These are phyloP conservation scores for Diaporthe citrichinensis DNA, from an alignment of 2,329 filamentous ascomycete genomes.

Conservation along the genomic window DNA sequence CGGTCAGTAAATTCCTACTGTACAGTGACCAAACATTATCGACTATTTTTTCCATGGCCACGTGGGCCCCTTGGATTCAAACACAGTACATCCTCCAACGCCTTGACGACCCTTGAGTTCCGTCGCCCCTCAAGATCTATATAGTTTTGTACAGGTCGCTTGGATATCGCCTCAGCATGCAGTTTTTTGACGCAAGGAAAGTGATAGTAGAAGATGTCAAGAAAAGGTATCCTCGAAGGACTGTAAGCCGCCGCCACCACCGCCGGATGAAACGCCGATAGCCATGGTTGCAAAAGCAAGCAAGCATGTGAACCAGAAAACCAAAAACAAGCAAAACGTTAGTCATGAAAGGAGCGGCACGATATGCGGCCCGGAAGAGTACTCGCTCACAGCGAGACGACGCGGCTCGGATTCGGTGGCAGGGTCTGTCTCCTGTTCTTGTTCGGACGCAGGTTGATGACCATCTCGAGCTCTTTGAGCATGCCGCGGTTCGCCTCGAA, in stretches of 20 bases:
- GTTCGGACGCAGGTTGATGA: constrained; percentile 74
- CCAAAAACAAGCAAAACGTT: constrained; percentile 41
- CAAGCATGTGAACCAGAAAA: constrained; percentile 29
- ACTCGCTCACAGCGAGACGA: constrained; percentile 57
- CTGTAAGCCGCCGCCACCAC: constrained; percentile 31
- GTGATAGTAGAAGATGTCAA: constrained; percentile 3
- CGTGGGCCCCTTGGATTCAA: background rate
- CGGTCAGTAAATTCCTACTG: constrained; percentile 23
- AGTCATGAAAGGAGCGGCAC: constrained; percentile 40
- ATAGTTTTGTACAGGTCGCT: constrained; percentile 37
- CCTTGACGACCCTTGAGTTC: constrained; percentile 21
- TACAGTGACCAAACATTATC: constrained; percentile 39
- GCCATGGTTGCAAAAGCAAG: constrained; percentile 29
- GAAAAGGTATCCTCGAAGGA: constrained; percentile 24
- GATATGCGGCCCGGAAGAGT: background rate
- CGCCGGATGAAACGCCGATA: constrained; percentile 33
- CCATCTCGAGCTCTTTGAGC: constrained; percentile 91
- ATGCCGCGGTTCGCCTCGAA: constrained; percentile 88
- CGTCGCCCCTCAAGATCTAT: constrained; percentile 31
- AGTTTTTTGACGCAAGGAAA: constrained; percentile 29
- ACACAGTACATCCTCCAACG: constrained; percentile 1
- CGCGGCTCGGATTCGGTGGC: constrained; percentile 51
- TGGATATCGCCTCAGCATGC: constrained; percentile 26
- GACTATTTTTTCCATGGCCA: constrained; percentile 26
- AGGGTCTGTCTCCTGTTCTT: constrained; percentile 54